Evolutionary conservation across 2,329 filamentous ascomycete species (phyloP).

Genomic region (Drechslerella dactyloides): DNA sequence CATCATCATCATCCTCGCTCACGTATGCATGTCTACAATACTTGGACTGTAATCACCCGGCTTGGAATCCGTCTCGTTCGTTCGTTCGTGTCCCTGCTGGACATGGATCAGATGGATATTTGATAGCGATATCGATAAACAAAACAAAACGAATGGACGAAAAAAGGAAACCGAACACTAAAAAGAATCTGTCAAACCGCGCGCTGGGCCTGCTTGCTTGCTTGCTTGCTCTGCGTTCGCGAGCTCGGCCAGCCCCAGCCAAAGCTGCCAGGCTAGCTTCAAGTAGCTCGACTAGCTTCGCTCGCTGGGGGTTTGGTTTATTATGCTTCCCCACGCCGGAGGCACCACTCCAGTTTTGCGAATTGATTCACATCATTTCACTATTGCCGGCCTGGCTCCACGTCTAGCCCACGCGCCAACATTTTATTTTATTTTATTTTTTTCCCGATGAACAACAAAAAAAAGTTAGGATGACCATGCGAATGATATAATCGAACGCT

Average conservation of each 20-base stretch:
- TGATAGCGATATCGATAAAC: slow-evolving; percentile 44
- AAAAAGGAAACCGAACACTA: background rate
- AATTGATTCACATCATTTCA: background rate
- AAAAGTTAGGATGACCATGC: slow-evolving; percentile 41
- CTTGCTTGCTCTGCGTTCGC: slow-evolving; percentile 6
- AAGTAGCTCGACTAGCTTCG: slow-evolving; percentile 5
- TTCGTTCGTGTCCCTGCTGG: background rate
- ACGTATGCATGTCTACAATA: too few relatives aligned
- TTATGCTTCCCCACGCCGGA: slow-evolving; percentile 44
- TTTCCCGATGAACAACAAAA: background rate
- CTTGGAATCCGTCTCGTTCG: slow-evolving; percentile 11
- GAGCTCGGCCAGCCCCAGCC: slow-evolving; percentile 20
- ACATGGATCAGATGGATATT: slow-evolving; percentile 26
- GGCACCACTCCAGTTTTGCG: slow-evolving; percentile 32
- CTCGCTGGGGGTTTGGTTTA: too few relatives aligned
- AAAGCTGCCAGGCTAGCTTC: slow-evolving; percentile 1
- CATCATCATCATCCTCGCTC: too few relatives aligned
- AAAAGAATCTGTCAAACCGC: slow-evolving; percentile 23
- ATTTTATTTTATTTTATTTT: too few relatives aligned
- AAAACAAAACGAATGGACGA: slow-evolving; percentile 7
- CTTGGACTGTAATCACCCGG: slow-evolving; percentile 28
- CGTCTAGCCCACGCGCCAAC: slow-evolving; percentile 42
- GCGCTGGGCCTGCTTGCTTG: background rate
- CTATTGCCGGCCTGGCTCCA: background rate
- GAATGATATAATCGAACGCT: background rate